phyloP scores from a whole-genome alignment of 1,284 basidiomycete genomes.

The Mycena sp. region DNA sequence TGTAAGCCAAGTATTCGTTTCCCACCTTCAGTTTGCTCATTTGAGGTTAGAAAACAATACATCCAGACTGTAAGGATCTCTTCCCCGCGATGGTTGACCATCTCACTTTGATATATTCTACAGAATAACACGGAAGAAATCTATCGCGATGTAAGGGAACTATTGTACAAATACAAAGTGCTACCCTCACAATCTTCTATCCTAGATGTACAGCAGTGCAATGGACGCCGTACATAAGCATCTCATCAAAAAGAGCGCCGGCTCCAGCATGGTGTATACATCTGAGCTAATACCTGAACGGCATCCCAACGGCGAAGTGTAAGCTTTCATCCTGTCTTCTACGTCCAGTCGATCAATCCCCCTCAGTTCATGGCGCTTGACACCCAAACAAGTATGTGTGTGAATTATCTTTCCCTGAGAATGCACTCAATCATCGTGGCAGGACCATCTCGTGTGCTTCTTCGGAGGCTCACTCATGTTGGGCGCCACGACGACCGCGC shows the following conservation, averaged over 20 bases:
- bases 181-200: background rate
- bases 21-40: slow-evolving; percentile 17
- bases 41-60: slow-evolving; percentile 75
- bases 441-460: slow-evolving; percentile 98
- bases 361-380: slow-evolving; percentile 27
- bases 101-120: slow-evolving; percentile 4
- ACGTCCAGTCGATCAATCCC: background rate
- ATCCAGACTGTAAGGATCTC: slow-evolving; percentile 71
- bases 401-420: background rate
- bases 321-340: slow-evolving; percentile 43
- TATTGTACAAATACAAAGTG: background rate
- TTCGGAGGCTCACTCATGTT: slow-evolving; percentile 92
- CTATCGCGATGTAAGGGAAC: slow-evolving; percentile 72
- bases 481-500: slow-evolving; percentile 80
- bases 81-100: background rate
- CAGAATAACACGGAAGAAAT: slow-evolving; percentile 82
- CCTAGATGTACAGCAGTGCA: slow-evolving; percentile 86
- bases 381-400: slow-evolving; percentile 22
- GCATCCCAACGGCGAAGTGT: slow-evolving; percentile 46
- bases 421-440: slow-evolving; percentile 40
- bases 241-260: slow-evolving; percentile 73
- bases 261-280: slow-evolving; percentile 78
- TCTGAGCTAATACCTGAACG: slow-evolving; percentile 75
- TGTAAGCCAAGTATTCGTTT: slow-evolving; percentile 56
- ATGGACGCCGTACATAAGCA: slow-evolving; percentile 85